phyloP scores from a whole-genome alignment of 2,329 filamentous ascomycete genomes.

The Trichophyton schoenleinii region DNA sequence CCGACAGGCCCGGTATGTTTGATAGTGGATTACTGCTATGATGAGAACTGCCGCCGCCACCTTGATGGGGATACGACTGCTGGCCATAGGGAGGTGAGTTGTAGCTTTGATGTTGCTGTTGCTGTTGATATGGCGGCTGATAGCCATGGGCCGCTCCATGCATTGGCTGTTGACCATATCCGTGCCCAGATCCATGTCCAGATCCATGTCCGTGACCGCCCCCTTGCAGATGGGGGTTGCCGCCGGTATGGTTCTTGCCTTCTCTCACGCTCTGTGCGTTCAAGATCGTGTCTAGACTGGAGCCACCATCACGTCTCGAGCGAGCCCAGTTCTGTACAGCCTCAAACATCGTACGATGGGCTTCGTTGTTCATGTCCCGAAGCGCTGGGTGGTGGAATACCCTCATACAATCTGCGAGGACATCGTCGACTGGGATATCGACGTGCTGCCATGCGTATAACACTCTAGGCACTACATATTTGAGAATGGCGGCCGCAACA shows the following conservation, averaged over 20 bases:
- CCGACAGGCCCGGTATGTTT: slow-evolving; percentile 12
- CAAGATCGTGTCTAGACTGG: slow-evolving; percentile 61
- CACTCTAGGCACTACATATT: slow-evolving; percentile 77
- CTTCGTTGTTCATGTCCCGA: slow-evolving; percentile 60
- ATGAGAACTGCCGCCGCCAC: neutral
- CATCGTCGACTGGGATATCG: slow-evolving; percentile 67
- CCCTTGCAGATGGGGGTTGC: slow-evolving; percentile 5
- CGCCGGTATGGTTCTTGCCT: slow-evolving; percentile 60
- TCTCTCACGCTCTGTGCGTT: slow-evolving; percentile 69
- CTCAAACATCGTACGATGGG: slow-evolving; percentile 79
- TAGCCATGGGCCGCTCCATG: neutral
- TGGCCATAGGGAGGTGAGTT: neutral
- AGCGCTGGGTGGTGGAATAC: slow-evolving; percentile 86
- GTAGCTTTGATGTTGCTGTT: neutral
- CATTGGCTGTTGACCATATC: neutral
- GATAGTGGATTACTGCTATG: slow-evolving; percentile 22
- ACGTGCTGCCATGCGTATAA: slow-evolving; percentile 90
- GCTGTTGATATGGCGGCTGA: slow-evolving; percentile 4
- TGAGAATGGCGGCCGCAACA: slow-evolving; percentile 60
- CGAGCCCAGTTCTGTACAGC: slow-evolving; percentile 73
- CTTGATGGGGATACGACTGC: neutral
- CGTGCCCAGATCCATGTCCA: slow-evolving; percentile 1
- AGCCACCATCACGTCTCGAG: slow-evolving; percentile 51
- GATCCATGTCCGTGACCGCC: slow-evolving; percentile 14
- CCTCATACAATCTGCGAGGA: slow-evolving; percentile 65